Base-by-base conservation (phyloP, 140 eudicot genomes). In the Oenanthe javanica region DNA sequence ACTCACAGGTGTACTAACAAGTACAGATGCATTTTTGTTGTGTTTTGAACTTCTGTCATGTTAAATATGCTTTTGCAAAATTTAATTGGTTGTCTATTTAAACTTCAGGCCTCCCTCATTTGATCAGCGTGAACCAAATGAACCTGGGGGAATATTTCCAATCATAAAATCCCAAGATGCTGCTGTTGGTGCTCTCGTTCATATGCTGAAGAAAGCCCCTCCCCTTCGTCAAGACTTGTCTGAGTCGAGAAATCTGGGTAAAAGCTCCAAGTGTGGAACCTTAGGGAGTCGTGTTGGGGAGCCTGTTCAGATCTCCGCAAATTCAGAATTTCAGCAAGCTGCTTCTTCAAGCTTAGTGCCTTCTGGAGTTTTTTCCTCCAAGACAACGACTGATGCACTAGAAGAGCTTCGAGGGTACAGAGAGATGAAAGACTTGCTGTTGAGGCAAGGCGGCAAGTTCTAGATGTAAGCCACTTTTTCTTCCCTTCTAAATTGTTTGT, bases 131-230 rank as follows among this genome's bases (percentile, higher is more conserved):
- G 81, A 78, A 14, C 87, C 78, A 31, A 80, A 73, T 54, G 96
- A 86, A 71, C 84, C 81, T 4, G 85, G 83, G 43, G 89, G 87
- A 46, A 42, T 79, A 52, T 77, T 73, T 72, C 87, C 88, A 9
- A 83, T 84, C 21, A 87, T 84, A 80, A 91, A 85, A 84, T 91
- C 98, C 47, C 92, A 91, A 81, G 98, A 90, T 70, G 92, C 93
- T 72, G 96, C 93, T 40, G 97, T 92, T 61, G 96, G 97, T 42
- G 97, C 95, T 25, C 90, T 94, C 73, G 88, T 92, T 78, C 87
- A 75, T 59, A 88, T 95, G 97, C 91, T 95, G 81, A 90, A 86
- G 83, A 92, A 86, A 89, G 97, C 99, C 19, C 90, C 97, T 18
- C 97, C 97, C 72, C 97, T 94, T 69, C 86, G 82, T 45, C 92